Evolutionary conservation across 2,329 filamentous ascomycete species (phyloP), one percentile per base, ranked within the genome.

Genomic region (Xylariaceae sp.): DNA sequence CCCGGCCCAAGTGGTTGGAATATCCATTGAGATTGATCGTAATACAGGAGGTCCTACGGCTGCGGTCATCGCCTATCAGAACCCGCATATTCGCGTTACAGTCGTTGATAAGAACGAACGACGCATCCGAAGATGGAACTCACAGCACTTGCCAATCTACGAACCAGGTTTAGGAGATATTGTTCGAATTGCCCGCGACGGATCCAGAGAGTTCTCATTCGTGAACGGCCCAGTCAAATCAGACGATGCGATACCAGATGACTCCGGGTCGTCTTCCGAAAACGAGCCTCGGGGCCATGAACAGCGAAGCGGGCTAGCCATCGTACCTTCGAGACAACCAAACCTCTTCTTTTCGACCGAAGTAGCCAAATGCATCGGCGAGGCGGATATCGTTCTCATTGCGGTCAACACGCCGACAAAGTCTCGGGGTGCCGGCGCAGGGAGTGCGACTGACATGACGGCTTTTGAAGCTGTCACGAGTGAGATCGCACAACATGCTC

Each of bases 381-480:
- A 86, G 60, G 89, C 90, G 12, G 89, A 93, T 67, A 74, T 93
- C 44, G 82, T 93, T 54, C 83, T 93, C 56, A 82, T 93, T 52
- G 84, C 88, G 14, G 90, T 93, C 64, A 91, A 92, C 71, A 93
- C 90, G 0, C 89, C 89, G 2, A 92, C 89, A 43, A 93, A 92
- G 75, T 82, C 77, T 37, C 82, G 81, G 46, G 89, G 89, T 52
- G 75, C 84, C 20, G 90, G 89, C 46, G 85, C 86, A 4, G 89
- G 89, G 10, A 82, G 80, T 61, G 89, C 89, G 0, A 88, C 88
- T 16, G 88, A 93, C 65, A 84, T 93, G 76, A 84, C 84, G 1
- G 84, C 85, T 10, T 83, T 93, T 21, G 89, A 93, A 70, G 84
- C 84, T 18, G 89, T 88, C 5, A 85, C 85, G 1, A 79, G 81